Evolutionary conservation across 2,329 filamentous ascomycete genomes (phyloP), one percentile per base, ranked within the genome.

Genomic region (Trichophyton schoenleinii): DNA sequence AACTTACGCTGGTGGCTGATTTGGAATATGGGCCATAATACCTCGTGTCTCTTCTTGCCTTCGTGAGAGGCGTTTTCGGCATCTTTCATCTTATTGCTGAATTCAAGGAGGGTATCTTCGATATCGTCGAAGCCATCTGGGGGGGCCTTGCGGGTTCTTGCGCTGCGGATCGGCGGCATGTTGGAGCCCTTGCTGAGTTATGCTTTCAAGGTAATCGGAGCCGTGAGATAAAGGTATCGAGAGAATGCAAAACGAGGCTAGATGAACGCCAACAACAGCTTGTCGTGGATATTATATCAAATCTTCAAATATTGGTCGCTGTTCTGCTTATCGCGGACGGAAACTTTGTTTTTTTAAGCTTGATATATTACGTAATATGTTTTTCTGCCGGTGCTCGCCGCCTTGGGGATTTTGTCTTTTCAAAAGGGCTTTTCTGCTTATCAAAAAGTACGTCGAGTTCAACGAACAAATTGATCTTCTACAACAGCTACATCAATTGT

Each of bases 21-120:
- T 74, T 97, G 91, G 71, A 99, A 97, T 67, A 99, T 91, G 64
- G 94, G 92, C 94, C 94, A 99, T 66, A 91, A 83, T 67, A 89
- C 89, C 76, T 97, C 90, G 71, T 96, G 88, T 72, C 91, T 91
- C 84, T 88, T 81, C 82, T 90, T 82, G 77, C 89, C 72, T 77
- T 89, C 76, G 68, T 86, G 83, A 18, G 90, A 87, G 57, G 91
- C 87, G 75, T 95, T 95, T 72, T 96, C 91, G 59, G 94, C 94
- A 70, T 87, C 84, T 71, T 86, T 86, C 83, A 86, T 85, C 72
- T 84, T 84, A 74, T 85, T 86, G 69, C 77, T 76, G 72, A 86
- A 86, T 66, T 86, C 83, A 59, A 87, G 79, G 8, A 87, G 79
- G 2, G 83, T 86, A 71, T 87, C 84, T 76, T 87, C 84, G 70